Evolutionary conservation across 1,139 yeast genomes (phyloP).

Genomic region (Hansenula lynferdii): DNA sequence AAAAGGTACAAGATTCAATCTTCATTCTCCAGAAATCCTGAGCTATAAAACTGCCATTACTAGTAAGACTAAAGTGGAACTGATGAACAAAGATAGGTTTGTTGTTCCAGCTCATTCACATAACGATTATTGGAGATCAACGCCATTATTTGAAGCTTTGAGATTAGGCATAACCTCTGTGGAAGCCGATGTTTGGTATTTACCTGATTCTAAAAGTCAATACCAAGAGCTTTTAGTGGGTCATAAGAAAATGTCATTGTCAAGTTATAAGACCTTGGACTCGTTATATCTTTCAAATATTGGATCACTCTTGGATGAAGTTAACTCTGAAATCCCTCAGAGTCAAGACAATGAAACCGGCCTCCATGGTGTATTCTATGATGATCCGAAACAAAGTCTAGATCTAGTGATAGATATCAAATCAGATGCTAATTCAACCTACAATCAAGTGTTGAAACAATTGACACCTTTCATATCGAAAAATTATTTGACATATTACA

Average conservation of each 20-base stretch:
- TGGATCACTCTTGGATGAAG: slow-evolving; percentile 32
- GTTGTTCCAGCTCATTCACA: slow-evolving; percentile 52
- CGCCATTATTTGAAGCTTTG: slow-evolving; percentile 61
- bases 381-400: slow-evolving; percentile 35
- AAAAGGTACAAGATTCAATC: not conserved
- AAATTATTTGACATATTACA: slow-evolving; percentile 33
- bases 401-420: slow-evolving; percentile 46
- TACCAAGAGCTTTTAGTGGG: slow-evolving; percentile 16
- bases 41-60: not conserved
- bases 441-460: slow-evolving; percentile 28
- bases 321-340: not conserved
- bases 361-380: slow-evolving; percentile 36
- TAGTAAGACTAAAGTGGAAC: slow-evolving; percentile 2
- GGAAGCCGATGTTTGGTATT: slow-evolving; percentile 67
- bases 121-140: slow-evolving; percentile 67
- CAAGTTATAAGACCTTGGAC: slow-evolving; percentile 40
- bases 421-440: slow-evolving; percentile 32
- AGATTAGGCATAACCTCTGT: slow-evolving; percentile 56
- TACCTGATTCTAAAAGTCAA: not conserved
- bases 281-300: slow-evolving; percentile 53
- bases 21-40: not conserved
- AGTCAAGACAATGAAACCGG: slow-evolving; percentile 3
- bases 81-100: not conserved
- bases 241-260: slow-evolving; percentile 48
- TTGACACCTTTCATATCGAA: slow-evolving; percentile 31